Base-by-base conservation (phyloP, 306 rosid species). In the Crataegus laevigata region DNA sequence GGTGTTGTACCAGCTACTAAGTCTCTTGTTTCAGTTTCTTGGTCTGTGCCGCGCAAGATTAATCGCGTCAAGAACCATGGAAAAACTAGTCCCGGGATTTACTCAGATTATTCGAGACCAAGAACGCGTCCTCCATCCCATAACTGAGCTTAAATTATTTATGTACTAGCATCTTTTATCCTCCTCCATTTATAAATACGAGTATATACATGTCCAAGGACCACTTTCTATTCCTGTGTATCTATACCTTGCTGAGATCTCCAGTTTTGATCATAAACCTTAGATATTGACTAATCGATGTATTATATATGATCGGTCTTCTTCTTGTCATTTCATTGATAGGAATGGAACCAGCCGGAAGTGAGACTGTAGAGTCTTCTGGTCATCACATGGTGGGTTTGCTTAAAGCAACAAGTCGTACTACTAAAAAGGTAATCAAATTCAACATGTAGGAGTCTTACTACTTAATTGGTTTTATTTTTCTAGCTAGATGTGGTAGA, bases 81-180 rank as follows among this genome's bases (percentile, higher is more conserved):
- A 79, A 73, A 66, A 76, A 72, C n/a, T 68, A 68, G 34, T 75
- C 78, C 87, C 14, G 87, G 70, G 28, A 57, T 85, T 78, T 79
- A 73, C 81, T 82, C 86, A 5, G 94, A 89, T 77, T 89, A 89
- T 85, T 82, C 94, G 55, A 77, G 82, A 69, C 89, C 94, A 21
- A 83, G 81, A 78, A 85, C 91, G 0, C 84, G 89, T 9, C 91
- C 94, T 80, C 94, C 94, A n/a, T 82, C 91, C 65, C 91, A 89
- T 69, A 89, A 89, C 68, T 83, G 61, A 85, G 15, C 34, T 59
- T 12, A 1, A 18, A n/a, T 12, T 51, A 6, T 55, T 36, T 64
- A 29, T 70, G 67, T 67, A 17, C 29, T 42, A 34, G 22, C 5
- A 6, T 73, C 6, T 6, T 17, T 28, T 66, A 55, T 29, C 19